Percentiles rank a stretch among this genome's conserved stretches.
Evolutionary conservation across 2,329 filamentous ascomycete species (phyloP).

Genomic region (Davidsoniella virescens): DNA sequence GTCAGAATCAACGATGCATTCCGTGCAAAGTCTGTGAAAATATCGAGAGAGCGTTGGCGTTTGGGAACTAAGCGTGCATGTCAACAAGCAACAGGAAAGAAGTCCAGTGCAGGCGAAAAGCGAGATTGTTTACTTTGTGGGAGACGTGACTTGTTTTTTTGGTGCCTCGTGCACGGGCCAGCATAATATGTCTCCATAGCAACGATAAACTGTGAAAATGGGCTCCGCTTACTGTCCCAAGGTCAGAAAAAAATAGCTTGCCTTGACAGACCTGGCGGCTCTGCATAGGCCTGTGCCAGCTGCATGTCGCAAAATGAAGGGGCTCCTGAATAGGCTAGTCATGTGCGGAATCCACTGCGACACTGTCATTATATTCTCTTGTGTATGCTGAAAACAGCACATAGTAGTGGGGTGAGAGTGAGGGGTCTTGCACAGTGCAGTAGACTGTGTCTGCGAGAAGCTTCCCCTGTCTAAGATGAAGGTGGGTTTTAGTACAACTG

Average conservation of each 20-base stretch:
- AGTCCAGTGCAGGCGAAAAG: neutral
- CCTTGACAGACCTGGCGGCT: neutral
- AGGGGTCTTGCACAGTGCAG: neutral
- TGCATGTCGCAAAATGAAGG: neutral
- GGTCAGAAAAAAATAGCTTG: neutral
- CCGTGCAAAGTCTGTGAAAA: neutral
- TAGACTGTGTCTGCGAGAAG: neutral
- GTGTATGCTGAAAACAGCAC: too few species aligned
- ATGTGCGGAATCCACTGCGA: too few species aligned
- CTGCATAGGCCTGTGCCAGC: neutral
- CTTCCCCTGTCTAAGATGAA: constrained; percentile 1
- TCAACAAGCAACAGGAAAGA: neutral
- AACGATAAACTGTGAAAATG: neutral
- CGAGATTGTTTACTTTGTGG: constrained; percentile 5
- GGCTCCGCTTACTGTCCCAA: neutral
- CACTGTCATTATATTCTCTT: too few species aligned
- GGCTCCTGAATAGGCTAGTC: too few species aligned
- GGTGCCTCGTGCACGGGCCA: too few species aligned
- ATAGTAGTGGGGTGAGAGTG: constrained; percentile 3
- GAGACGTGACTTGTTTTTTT: neutral
- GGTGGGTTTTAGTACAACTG: too few species aligned
- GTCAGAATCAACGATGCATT: neutral
- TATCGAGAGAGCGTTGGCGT: too few species aligned
- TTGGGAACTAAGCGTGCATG: neutral
- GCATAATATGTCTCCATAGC: constrained; percentile 2